Conservation (phyloP, 441 rosid genomes). For the Manihot esculenta region DNA sequence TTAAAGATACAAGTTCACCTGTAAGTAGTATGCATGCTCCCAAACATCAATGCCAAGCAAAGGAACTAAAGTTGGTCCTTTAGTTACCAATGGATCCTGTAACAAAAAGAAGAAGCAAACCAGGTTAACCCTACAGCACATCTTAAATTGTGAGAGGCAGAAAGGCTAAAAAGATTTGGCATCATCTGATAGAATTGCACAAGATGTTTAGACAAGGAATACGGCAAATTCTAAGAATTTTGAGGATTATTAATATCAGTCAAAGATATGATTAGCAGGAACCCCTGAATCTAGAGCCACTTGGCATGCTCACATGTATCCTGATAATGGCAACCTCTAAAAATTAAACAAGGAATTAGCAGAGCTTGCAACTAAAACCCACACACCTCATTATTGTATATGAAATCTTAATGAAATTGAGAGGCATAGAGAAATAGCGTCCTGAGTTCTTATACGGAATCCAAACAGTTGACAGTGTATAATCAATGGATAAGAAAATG, state of each 20-base stretch:
- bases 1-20: slow-evolving; percentile 45
- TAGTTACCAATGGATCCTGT: slow-evolving; percentile 91
- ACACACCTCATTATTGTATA: background rate
- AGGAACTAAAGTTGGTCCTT: slow-evolving; percentile 73
- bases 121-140: background rate
- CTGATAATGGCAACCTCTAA: background rate
- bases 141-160: background rate
- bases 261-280: too few species aligned
- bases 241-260: too few species aligned
- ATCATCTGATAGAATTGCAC: background rate
- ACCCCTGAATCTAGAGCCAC: too few species aligned
- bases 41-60: slow-evolving; percentile 95
- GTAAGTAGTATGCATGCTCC: slow-evolving; percentile 99
- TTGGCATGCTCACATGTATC: background rate
- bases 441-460: background rate
- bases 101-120: slow-evolving; percentile 13
- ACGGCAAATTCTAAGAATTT: too few species aligned
- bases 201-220: background rate
- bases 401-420: background rate
- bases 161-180: background rate
- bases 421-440: background rate
- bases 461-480: background rate
- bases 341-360: background rate
- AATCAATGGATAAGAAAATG: slow-evolving; percentile 1
- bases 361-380: too few species aligned